Percentiles rank a stretch among this genome's conserved stretches.
These are phyloP conservation scores for Ganoderma boninense DNA, from an alignment of 1,284 basidiomycete genomes.

Conservation along the genomic window DNA sequence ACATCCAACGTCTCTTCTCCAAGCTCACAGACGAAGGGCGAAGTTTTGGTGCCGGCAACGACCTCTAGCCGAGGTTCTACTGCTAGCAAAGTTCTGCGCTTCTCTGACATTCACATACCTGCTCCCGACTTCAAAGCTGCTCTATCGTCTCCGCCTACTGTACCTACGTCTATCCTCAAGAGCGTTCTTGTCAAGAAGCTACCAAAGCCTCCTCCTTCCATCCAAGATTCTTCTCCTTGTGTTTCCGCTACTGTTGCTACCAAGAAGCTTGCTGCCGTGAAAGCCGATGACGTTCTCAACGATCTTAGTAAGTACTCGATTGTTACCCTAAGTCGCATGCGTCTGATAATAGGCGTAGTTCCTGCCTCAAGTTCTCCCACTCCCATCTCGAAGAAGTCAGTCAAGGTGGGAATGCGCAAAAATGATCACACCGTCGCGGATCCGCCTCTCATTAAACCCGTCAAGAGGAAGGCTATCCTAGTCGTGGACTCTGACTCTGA, in stretches of 20 bases:
- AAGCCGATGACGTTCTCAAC: constrained; percentile 11
- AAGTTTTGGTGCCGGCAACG: neutral
- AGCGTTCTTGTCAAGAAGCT: constrained; percentile 17
- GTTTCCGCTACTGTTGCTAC: neutral
- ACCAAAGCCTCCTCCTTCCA: neutral
- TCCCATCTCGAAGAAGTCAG: constrained; percentile 27
- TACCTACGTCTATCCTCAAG: constrained; percentile 24
- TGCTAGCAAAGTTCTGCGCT: constrained; percentile 12
- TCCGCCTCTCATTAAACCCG: neutral
- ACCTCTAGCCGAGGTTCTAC: neutral
- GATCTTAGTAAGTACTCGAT: constrained; percentile 16
- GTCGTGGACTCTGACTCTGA: constrained; percentile 8
- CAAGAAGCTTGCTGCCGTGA: neutral
- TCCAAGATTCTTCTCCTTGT: constrained; percentile 3
- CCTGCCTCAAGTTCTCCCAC: constrained; percentile 31
- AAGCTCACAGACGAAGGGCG: neutral
- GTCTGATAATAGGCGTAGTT: constrained; percentile 10
- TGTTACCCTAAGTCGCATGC: neutral
- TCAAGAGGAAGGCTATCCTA: constrained; percentile 21
- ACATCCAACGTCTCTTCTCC: constrained; percentile 2
- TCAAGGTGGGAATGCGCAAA: constrained; percentile 36
- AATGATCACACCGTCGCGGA: constrained; percentile 20
- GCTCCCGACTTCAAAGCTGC: constrained; percentile 29
- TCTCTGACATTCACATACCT: constrained; percentile 21
- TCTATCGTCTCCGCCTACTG: constrained; percentile 23